A percentile compares a stretch with the other conserved stretches of the same genome.
phyloP scores from a whole-genome alignment of 1,139 yeast species.

The Arxiozyma slooffiae region DNA sequence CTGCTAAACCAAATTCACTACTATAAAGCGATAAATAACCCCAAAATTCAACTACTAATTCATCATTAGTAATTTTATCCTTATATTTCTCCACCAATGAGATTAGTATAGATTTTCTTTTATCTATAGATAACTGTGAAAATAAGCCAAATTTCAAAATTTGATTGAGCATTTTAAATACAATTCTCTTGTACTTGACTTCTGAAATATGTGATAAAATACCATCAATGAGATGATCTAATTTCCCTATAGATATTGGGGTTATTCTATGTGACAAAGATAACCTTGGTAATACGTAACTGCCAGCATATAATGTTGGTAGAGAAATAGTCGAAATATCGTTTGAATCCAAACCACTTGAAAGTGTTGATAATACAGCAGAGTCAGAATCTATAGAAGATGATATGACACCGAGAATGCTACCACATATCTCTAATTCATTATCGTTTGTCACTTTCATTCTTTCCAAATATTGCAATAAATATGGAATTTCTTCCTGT shows the following conservation, averaged over 20 bases:
- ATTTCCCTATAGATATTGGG: background rate
- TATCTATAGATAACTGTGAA: slow-evolving; percentile 26
- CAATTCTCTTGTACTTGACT: slow-evolving; percentile 22
- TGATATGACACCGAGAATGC: slow-evolving; percentile 41
- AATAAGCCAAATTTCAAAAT: slow-evolving; percentile 52
- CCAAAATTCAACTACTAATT: slow-evolving; percentile 47
- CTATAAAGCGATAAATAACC: slow-evolving; percentile 46
- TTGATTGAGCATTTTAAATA: slow-evolving; percentile 45
- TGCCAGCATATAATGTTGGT: slow-evolving; percentile 34
- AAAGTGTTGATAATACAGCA: slow-evolving; percentile 8
- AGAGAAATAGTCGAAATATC: slow-evolving; percentile 6
- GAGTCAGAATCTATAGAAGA: slow-evolving; percentile 31
- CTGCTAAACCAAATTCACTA: slow-evolving; percentile 20
- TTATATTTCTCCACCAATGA: slow-evolving; percentile 16
- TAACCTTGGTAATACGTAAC: slow-evolving; percentile 47
- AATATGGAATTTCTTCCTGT: slow-evolving; percentile 11
- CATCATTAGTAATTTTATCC: slow-evolving; percentile 46
- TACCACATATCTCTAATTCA: slow-evolving; percentile 33
- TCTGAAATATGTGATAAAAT: slow-evolving; percentile 1
- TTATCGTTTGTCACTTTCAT: slow-evolving; percentile 17
- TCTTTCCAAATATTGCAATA: slow-evolving; percentile 22
- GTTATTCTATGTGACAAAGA: slow-evolving; percentile 27
- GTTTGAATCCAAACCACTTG: slow-evolving; percentile 1
- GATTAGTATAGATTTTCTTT: slow-evolving; percentile 17
- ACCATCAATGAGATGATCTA: slow-evolving; percentile 3